phyloP scores from a whole-genome alignment of 1,284 basidiomycete genomes.

The Somion occarium region DNA sequence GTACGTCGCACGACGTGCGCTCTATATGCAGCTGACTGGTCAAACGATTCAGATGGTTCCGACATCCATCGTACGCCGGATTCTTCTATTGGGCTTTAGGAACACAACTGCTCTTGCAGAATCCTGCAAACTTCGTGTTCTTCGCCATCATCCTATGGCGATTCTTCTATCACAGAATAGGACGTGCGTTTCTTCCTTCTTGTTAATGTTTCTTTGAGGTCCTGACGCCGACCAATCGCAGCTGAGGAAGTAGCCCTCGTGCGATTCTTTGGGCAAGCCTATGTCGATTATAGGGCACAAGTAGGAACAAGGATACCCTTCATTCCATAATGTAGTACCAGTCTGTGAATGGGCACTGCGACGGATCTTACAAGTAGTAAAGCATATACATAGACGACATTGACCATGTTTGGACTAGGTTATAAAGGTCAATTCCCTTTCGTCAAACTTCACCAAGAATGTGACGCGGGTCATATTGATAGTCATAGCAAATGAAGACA shows the following conservation, averaged over 20 bases:
- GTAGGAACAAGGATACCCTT: slow-evolving; percentile 77
- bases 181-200: slow-evolving; percentile 56
- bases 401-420: neutral
- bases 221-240: slow-evolving; percentile 23
- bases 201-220: neutral
- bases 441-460: neutral
- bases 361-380: neutral
- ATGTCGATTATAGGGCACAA: slow-evolving; percentile 60
- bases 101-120: slow-evolving; percentile 91
- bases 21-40: neutral
- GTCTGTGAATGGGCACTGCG: no score
- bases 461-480: slow-evolving; percentile 15
- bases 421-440: neutral
- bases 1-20: slow-evolving; percentile 42
- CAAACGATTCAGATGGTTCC: slow-evolving; percentile 60
- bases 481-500: slow-evolving; percentile 16
- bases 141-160: slow-evolving; percentile 69
- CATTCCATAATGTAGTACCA: slow-evolving; percentile 44
- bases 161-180: slow-evolving; percentile 84
- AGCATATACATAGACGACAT: no score
- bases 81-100: slow-evolving; percentile 99
- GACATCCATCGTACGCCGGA: slow-evolving; percentile 96
- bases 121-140: slow-evolving; percentile 68
- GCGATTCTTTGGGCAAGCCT: slow-evolving; percentile 80
- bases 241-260: slow-evolving; percentile 74